Evolutionary conservation across 805 yeast genomes (phyloP), one percentile per base, ranked within the genome.

Genomic region (Nematodospora valgi): DNA sequence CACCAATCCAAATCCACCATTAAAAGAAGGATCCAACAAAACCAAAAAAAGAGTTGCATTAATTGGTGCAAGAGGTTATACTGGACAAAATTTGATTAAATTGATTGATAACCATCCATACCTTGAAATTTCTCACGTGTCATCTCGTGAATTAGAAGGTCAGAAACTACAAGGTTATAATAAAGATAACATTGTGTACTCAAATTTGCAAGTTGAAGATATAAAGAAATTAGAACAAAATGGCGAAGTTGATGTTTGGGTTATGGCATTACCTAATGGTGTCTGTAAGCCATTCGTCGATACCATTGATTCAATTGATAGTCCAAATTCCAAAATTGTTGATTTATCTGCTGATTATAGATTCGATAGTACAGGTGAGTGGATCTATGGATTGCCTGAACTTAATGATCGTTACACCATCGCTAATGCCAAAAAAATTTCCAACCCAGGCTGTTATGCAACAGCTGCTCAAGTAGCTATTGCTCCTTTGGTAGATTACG

Each of bases 371-470:
- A 74, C 89, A 35, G 83, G 85, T 18, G 80, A 82, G 49, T 93
- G 99, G 98, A 69, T 72, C 4, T 93, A 93, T 57, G 99, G 99
- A 31, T 75, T 93, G 49, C 99, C 99, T 6, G 99, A 93, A 64
- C 73, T 93, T 52, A 79, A 76, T 38, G 73, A 78, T 47, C 79
- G 98, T 57, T 54, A 65, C 7, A 54, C 54, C 8, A 84, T 93
- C 49, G 75, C 84, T 23, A 54, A 67, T 10, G 91, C 98, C 13
- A 58, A 74, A 52, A 86, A 84, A 57, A 85, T 93, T 43, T 82
- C 97, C 4, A 93, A 93, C 65, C 99, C 99, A 2, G 99, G 98
- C 31, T 93, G 99, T 70, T 93, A 89, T 58, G 97, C 98, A n/a
- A 93, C 99, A 30, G 97, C 94, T 39, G 93, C 97, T 10, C 98